Conservation (phyloP, 768 basidiomycete genomes). For the Mycena capillaripes region DNA sequence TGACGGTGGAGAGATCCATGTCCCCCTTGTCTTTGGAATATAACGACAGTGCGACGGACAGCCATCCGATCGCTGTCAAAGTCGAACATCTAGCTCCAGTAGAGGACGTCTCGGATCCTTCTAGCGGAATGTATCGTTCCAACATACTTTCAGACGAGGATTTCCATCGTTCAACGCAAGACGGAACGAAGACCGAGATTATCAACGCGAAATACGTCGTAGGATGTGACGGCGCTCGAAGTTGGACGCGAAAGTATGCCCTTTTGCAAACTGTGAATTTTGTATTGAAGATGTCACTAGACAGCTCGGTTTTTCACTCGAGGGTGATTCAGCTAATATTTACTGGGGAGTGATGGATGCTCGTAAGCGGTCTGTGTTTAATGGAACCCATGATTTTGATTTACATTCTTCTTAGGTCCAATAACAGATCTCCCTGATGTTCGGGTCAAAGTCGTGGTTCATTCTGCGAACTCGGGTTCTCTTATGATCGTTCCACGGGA, state of each 20-base stretch:
- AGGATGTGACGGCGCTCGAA: constrained; percentile 58
- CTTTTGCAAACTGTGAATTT: neutral
- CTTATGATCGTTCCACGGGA: constrained; percentile 68
- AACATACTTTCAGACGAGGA: constrained; percentile 24
- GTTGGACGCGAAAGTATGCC: constrained; percentile 54
- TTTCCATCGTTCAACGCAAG: neutral
- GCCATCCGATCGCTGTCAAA: constrained; percentile 32
- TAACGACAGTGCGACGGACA: constrained; percentile 35
- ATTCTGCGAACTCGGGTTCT: constrained; percentile 62
- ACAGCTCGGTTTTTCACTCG: constrained; percentile 57
- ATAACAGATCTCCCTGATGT: constrained; percentile 70
- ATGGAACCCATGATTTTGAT: constrained; percentile 47
- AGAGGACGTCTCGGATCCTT: neutral
- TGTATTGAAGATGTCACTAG: constrained; percentile 21
- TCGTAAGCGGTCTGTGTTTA: neutral
- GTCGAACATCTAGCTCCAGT: constrained; percentile 28
- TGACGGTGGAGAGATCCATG: constrained; percentile 53
- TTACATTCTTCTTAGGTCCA: constrained; percentile 40
- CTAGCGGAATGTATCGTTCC: constrained; percentile 32
- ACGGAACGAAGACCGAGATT: constrained; percentile 36
- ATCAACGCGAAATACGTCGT: constrained; percentile 52
- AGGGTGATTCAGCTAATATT: constrained; percentile 63
- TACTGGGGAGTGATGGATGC: constrained; percentile 42
- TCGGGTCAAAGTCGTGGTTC: constrained; percentile 53
- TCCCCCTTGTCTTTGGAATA: constrained; percentile 47